Base-by-base conservation (phyloP, 257 asterid species). In the Gardenia jasminoides region DNA sequence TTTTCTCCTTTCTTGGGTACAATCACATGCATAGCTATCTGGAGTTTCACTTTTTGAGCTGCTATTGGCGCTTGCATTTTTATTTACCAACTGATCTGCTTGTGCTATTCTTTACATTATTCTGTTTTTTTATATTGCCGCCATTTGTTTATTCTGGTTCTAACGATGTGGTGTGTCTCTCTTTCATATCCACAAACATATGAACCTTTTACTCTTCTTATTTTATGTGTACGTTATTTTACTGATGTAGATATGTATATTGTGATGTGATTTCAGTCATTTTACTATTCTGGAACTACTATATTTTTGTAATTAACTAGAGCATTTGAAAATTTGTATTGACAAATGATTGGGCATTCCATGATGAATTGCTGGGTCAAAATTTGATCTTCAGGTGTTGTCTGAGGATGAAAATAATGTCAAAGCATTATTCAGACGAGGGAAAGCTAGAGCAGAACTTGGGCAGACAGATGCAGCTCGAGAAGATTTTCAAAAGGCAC, bases 391-490 rank as follows among this genome's bases (percentile, higher is more conserved):
- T 46, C 83, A 95, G 98, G 99, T 93, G 59, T 83, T 93, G 84
- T 81, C 80, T 7, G 97, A 93, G 90, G 99, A 96, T 71, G 98
- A 91, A 81, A 91, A 88, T 88, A 93, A 92, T 30, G 93, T 85
- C 41, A 96, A 96, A 86, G 97, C 99, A 10, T 85, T 96, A 80
- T 96, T 90, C 78, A 86, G 98, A 82, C 91, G 97, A 67, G 99
- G 96, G 75, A 96, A 96, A 81, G 98, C 99, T 50, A 89, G 96
- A 82, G 96, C 97, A 76, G 92, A 88, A 85, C 97, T 96, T 44
- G 99, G 99, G 84, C 99, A 96, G 88, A 90, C 93, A 6, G 97
- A 91, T 43, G 97, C 96, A 70, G 98, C 98, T 64, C 94, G 97
- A 36, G 97, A 93, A 76, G 99, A 93, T 86, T 92, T 93, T 81